These are phyloP conservation scores for Suillus placidus DNA, from an alignment of 768 basidiomycete genomes.

Conservation along the genomic window DNA sequence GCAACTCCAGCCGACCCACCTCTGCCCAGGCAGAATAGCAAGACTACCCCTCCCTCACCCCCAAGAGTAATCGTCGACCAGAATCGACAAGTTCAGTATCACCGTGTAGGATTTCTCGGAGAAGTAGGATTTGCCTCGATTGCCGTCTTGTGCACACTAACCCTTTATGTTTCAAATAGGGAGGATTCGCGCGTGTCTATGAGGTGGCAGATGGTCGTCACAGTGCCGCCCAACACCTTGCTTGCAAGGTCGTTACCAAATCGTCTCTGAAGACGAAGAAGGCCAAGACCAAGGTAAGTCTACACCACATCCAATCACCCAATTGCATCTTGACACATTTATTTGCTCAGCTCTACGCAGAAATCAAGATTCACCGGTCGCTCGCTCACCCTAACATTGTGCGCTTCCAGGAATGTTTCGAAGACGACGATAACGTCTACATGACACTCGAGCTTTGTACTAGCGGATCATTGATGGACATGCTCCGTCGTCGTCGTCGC, in stretches of 20 bases:
- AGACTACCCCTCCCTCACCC: conserved; percentile 79
- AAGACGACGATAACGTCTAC: conserved; percentile 94
- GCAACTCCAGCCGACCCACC: conserved; percentile 58
- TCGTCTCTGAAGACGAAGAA: conserved; percentile 91
- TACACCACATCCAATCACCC: background rate
- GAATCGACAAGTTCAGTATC: conserved; percentile 55
- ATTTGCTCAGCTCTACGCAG: conserved; percentile 80
- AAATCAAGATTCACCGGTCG: conserved; percentile 96
- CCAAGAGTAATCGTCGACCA: conserved; percentile 76
- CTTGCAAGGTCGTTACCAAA: conserved; percentile 96
- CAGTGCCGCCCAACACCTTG: conserved; percentile 54
- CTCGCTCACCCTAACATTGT: conserved; percentile 94
- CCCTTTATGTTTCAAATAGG: conserved; percentile 40
- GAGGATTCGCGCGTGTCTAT: conserved; percentile 96
- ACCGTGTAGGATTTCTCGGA: conserved; percentile 82
- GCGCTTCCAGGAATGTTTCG: conserved; percentile 89
- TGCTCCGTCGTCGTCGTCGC: conserved; percentile 82
- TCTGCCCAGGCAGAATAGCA: conserved; percentile 79
- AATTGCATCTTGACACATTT: conserved; percentile 4
- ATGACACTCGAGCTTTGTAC: conserved; percentile 94
- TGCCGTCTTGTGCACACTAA: background rate
- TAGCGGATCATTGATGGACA: conserved; percentile 88
- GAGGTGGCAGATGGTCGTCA: conserved; percentile 74
- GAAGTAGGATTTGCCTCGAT: conserved; percentile 56
- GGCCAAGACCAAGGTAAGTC: conserved; percentile 87